Conservation (phyloP, 83 land plant genomes). For the Thuja plicata region DNA sequence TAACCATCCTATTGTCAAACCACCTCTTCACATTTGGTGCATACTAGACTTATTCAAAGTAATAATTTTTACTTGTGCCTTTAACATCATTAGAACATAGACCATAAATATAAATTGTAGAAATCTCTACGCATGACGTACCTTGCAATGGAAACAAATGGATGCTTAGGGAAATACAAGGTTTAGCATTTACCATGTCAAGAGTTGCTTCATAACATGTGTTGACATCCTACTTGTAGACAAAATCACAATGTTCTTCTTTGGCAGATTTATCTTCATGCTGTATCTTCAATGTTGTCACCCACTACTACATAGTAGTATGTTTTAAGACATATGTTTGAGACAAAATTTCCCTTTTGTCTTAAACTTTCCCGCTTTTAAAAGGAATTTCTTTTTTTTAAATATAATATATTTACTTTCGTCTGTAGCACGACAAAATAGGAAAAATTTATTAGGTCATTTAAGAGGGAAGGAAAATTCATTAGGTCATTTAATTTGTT, state of each 20-base stretch:
- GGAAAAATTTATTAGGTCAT: too few species aligned
- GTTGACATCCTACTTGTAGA: not conserved
- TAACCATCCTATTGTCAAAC: not conserved
- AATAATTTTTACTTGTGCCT: not conserved
- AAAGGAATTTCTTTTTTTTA: too few species aligned
- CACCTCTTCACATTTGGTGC: conserved; percentile 48
- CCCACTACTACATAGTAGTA: too few species aligned
- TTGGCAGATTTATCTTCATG: too few species aligned
- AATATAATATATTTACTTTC: too few species aligned
- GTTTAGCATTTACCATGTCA: conserved; percentile 47
- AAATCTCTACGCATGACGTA: conserved; percentile 36
- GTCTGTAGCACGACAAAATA: too few species aligned
- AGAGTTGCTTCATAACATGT: conserved; percentile 60
- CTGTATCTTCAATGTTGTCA: too few species aligned
- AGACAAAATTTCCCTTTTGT: too few species aligned
- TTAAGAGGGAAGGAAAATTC: too few species aligned
- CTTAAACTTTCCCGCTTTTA: too few species aligned
- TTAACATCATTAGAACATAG: conserved; percentile 25
- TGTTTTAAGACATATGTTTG: too few species aligned
- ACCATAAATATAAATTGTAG: conserved; percentile 57
- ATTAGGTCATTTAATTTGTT: too few species aligned
- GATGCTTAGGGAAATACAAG: conserved; percentile 58
- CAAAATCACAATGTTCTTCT: not conserved
- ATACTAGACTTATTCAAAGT: conserved; percentile 18
- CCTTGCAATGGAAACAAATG: conserved; percentile 60